A percentile compares a stretch with the other conserved stretches of the same genome.
These are phyloP conservation scores for Phaeodactylum tricornutum DNA, from an alignment of 108 stramenopile species.

Conservation along the genomic window DNA sequence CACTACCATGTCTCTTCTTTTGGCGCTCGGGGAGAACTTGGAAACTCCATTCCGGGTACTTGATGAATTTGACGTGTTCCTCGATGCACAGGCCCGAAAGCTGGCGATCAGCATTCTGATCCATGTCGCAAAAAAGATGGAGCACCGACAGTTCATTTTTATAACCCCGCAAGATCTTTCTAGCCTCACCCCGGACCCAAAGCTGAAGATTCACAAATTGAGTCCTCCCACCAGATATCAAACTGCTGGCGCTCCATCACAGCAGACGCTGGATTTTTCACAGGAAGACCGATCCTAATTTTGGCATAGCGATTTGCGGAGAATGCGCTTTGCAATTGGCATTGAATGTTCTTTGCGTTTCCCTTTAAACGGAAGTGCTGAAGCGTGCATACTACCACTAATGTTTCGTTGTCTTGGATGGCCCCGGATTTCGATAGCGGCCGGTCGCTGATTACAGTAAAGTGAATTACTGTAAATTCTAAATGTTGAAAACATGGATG, in stretches of 20 bases:
- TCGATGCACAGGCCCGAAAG: slow-evolving; percentile 86
- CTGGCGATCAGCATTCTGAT: slow-evolving; percentile 73
- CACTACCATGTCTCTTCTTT: slow-evolving; percentile 83
- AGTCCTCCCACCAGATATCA: slow-evolving; percentile 25
- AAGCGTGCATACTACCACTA: no score
- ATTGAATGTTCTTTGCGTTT: no score
- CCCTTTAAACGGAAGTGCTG: no score
- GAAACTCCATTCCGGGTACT: slow-evolving; percentile 96
- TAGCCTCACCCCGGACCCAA: slow-evolving; percentile 33
- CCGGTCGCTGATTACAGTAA: no score
- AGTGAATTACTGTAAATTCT: no score
- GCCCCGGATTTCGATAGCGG: no score
- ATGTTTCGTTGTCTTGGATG: no score
- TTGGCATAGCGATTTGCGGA: no score
- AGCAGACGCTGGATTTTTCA: slow-evolving; percentile 64
- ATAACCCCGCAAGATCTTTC: slow-evolving; percentile 87
- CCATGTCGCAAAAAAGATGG: slow-evolving; percentile 51
- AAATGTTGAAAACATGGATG: no score
- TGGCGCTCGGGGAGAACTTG: slow-evolving; percentile 83
- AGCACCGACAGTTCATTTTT: slow-evolving; percentile 89
- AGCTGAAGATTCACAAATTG: slow-evolving; percentile 62
- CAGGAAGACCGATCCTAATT: no score
- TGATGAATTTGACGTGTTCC: slow-evolving; percentile 98
- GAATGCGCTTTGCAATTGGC: no score
- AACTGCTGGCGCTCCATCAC: slow-evolving; percentile 41